Conservation (phyloP, 192 early-diverging fungal species). For the Funneliformis mosseae region DNA sequence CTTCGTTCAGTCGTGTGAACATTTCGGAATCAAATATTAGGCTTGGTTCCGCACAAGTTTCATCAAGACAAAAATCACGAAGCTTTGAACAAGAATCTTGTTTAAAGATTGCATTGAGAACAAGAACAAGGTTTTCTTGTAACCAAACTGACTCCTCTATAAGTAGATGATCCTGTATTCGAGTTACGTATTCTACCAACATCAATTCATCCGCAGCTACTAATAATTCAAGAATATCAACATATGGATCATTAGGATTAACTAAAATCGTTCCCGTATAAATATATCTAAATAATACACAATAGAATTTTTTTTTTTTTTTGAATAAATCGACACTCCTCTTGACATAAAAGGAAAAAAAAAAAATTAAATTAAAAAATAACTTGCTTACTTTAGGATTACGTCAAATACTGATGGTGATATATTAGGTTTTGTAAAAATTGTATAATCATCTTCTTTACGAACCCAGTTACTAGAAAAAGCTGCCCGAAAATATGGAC, state of each 20-base stretch:
- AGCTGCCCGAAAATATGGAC: conserved; percentile 17
- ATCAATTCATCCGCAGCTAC: conserved; percentile 29
- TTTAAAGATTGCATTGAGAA: background rate
- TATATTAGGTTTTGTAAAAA: conserved; percentile 25
- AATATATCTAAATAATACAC: conserved; percentile 7
- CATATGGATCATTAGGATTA: background rate
- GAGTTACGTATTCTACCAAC: background rate
- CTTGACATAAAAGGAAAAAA: background rate
- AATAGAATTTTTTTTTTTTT: background rate
- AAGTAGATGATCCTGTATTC: conserved; percentile 19
- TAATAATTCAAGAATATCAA: background rate
- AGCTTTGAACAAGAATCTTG: conserved; percentile 12
- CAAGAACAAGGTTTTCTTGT: conserved; percentile 17
- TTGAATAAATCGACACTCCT: background rate
- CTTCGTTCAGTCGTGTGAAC: background rate
- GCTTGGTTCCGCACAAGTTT: background rate
- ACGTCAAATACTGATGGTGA: conserved; percentile 10
- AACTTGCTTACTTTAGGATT: conserved; percentile 11
- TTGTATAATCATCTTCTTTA: conserved; percentile 14
- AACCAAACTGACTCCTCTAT: conserved; percentile 3
- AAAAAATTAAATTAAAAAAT: too few relatives aligned
- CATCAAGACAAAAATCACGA: conserved; percentile 19
- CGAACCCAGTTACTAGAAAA: conserved; percentile 9
- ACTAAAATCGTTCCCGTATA: conserved; percentile 13
- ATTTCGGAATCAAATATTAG: conserved; percentile 1